phyloP scores from a whole-genome alignment of 2,329 filamentous ascomycete genomes.

The Aureobasidium melanogenum region DNA sequence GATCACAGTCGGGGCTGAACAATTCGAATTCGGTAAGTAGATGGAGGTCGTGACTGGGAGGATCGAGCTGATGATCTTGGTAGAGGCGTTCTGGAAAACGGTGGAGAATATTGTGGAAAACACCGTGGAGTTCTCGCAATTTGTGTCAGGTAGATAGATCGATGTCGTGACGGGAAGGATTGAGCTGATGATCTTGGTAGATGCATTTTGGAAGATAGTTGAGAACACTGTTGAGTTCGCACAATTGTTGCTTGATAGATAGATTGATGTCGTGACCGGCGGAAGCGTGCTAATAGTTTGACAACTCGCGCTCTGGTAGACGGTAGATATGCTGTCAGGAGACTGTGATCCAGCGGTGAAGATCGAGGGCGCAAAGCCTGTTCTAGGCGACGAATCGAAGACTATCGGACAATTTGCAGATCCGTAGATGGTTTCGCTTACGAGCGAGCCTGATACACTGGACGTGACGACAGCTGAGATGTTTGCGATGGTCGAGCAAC shows the following conservation, averaged over 20 bases:
- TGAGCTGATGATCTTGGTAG: not conserved
- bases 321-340: not conserved
- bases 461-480: slow-evolving; percentile 1
- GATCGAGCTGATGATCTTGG: not conserved
- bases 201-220: not conserved
- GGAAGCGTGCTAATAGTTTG: not conserved
- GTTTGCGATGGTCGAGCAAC: not conserved
- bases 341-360: not conserved
- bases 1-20: not conserved
- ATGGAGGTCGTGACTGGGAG: not conserved
- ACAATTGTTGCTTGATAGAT: not conserved
- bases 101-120: not conserved
- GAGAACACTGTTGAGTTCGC: not conserved
- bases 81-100: not conserved
- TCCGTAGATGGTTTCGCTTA: not conserved
- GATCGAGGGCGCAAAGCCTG: not conserved
- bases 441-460: not conserved
- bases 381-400: not conserved
- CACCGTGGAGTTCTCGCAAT: not conserved
- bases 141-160: not conserved
- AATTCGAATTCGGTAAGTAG: not conserved
- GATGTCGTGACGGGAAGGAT: not conserved
- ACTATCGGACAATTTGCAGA: not conserved
- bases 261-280: not conserved
- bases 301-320: not conserved